phyloP scores from a whole-genome alignment of 225 moss, liverwort and hornwort genomes.

The Pleurozium schreberi region DNA sequence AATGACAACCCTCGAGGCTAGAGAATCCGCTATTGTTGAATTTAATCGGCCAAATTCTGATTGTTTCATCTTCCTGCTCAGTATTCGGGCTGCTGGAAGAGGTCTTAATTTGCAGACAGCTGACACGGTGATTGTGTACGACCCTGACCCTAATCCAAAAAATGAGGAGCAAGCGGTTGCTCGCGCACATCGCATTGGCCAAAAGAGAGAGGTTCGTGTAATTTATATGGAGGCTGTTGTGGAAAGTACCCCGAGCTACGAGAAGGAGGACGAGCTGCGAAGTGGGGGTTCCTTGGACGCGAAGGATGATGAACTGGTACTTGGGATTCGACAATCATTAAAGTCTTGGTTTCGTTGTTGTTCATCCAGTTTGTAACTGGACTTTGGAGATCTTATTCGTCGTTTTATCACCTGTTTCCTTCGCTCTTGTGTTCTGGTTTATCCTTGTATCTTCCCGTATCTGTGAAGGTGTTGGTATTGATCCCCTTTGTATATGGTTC shows the following conservation, averaged over 20 bases:
- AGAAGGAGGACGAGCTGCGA: slow-evolving; percentile 92
- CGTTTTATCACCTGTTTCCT: not conserved
- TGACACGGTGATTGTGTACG: slow-evolving; percentile 96
- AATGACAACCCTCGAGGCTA: slow-evolving; percentile 80
- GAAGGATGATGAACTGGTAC: slow-evolving; percentile 93
- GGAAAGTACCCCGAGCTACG: slow-evolving; percentile 72
- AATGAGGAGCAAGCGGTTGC: slow-evolving; percentile 99
- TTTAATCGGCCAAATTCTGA: slow-evolving; percentile 87
- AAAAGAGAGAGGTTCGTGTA: slow-evolving; percentile 94
- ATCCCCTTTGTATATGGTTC: not conserved
- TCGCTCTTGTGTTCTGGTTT: not conserved
- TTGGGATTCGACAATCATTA: not conserved
- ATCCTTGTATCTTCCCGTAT: not conserved
- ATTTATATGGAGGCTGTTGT: slow-evolving; percentile 99
- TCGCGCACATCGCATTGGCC: slow-evolving; percentile 96
- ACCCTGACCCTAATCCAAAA: slow-evolving; percentile 98
- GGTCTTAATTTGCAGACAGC: slow-evolving; percentile 97
- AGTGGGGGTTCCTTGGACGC: slow-evolving; percentile 77
- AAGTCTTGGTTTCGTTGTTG: not conserved
- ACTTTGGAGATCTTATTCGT: not conserved
- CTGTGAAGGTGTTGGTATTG: not conserved
- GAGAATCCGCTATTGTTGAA: slow-evolving; percentile 95
- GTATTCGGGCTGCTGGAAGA: slow-evolving; percentile 96
- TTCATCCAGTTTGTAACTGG: not conserved
- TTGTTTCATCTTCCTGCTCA: slow-evolving; percentile 88